Conservation (phyloP, 2,329 filamentous ascomycete genomes). For the Pestalotiopsis sp. region DNA sequence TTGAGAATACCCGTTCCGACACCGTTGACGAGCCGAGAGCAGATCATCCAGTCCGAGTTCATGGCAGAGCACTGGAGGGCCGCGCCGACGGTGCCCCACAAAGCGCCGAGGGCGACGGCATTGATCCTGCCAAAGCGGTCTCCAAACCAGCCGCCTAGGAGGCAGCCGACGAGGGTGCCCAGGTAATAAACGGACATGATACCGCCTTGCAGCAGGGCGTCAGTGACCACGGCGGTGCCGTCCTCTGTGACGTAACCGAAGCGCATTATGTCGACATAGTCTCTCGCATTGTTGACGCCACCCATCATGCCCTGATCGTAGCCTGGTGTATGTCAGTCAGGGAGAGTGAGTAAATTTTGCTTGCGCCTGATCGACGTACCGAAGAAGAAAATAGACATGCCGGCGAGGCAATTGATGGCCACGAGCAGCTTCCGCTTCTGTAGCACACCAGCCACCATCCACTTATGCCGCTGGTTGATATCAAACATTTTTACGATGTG, state of each 20-base stretch:
- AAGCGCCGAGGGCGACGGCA: constrained; percentile 61
- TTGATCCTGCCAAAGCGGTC: constrained; percentile 65
- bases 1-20: constrained; percentile 72
- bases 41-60: constrained; percentile 72
- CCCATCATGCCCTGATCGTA: constrained; percentile 49
- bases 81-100: constrained; percentile 65
- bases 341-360: not conserved
- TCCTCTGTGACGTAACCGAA: constrained; percentile 62
- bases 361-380: constrained; percentile 27
- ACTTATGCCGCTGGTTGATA: not conserved
- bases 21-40: constrained; percentile 62
- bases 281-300: constrained; percentile 61
- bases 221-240: constrained; percentile 55
- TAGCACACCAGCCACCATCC: constrained; percentile 30
- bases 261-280: constrained; percentile 67
- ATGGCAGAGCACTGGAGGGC: constrained; percentile 66
- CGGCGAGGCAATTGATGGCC: constrained; percentile 63
- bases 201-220: constrained; percentile 64
- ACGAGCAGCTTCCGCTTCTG: constrained; percentile 33
- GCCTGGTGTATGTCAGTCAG: constrained; percentile 20
- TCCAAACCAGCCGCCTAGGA: constrained; percentile 65
- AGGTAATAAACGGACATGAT: constrained; percentile 61
- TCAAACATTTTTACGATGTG: not conserved
- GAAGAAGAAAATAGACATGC: constrained; percentile 70
- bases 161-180: constrained; percentile 63